Conservation (phyloP, 192 early-diverging fungal genomes). For the Backusella sp. region DNA sequence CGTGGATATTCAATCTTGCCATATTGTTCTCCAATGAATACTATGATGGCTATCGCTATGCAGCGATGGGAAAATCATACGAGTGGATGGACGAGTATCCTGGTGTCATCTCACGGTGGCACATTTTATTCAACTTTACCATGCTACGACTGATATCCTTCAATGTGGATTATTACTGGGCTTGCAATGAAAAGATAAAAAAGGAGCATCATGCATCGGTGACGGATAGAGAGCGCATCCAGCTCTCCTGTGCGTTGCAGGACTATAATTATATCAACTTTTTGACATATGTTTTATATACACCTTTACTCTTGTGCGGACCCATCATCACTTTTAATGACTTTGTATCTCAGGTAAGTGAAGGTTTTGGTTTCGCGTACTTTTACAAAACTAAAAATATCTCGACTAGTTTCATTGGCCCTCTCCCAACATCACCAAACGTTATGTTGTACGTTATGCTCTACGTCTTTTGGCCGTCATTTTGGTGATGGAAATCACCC, state of each 20-base stretch:
- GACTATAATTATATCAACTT: constrained; percentile 84
- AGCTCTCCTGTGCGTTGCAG: constrained; percentile 41
- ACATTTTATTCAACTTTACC: constrained; percentile 85
- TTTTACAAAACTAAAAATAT: not conserved
- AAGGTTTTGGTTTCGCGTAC: not conserved
- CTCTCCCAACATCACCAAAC: constrained; percentile 34
- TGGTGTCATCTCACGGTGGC: constrained; percentile 82
- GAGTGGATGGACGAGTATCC: constrained; percentile 53
- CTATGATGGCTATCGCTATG: constrained; percentile 73
- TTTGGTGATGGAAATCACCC: constrained; percentile 84
- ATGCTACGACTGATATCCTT: constrained; percentile 90
- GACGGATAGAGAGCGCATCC: constrained; percentile 60
- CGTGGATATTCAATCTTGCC: constrained; percentile 82
- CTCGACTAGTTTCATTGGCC: constrained; percentile 53
- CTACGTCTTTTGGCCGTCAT: constrained; percentile 61
- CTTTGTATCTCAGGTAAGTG: constrained; percentile 79
- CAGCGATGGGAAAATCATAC: constrained; percentile 2
- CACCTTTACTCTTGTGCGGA: constrained; percentile 90
- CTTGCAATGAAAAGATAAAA: constrained; percentile 42
- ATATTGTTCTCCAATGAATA: constrained; percentile 81
- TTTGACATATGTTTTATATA: constrained; percentile 77
- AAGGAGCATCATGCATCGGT: constrained; percentile 4
- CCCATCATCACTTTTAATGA: constrained; percentile 95
- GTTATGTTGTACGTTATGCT: constrained; percentile 54
- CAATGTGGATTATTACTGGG: constrained; percentile 92